Evolutionary conservation across 306 rosid species (phyloP).

Genomic region (Dryas octopetala): DNA sequence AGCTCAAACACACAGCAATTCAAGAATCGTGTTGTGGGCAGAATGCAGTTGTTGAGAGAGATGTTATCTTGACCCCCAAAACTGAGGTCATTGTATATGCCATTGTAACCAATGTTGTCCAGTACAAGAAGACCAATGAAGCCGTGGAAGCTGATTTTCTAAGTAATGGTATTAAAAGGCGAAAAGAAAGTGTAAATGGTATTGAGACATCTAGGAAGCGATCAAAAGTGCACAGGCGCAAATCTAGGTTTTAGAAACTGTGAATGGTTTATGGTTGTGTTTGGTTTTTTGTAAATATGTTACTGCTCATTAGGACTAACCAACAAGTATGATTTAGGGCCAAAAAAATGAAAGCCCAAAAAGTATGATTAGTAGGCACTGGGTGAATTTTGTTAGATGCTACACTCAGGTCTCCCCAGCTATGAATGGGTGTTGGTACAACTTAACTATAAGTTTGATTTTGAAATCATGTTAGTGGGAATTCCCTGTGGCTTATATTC

Average conservation of each 20-base stretch:
- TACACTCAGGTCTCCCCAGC: constrained; percentile 50
- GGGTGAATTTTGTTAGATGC: constrained; percentile 93
- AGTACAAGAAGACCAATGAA: constrained; percentile 45
- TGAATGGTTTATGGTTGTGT: constrained; percentile 17
- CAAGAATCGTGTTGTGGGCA: constrained; percentile 70
- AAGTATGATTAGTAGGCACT: constrained; percentile 37
- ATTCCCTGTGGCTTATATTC: neutral
- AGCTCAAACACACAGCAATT: constrained; percentile 65
- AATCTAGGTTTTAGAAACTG: constrained; percentile 40
- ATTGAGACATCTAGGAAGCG: constrained; percentile 69
- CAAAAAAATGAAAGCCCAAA: neutral
- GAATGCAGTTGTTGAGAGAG: constrained; percentile 68
- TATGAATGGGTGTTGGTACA: constrained; percentile 3
- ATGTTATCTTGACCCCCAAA: constrained; percentile 44
- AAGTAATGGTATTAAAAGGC: constrained; percentile 54
- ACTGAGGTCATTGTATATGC: constrained; percentile 65
- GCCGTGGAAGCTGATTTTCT: constrained; percentile 41
- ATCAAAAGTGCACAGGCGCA: constrained; percentile 56
- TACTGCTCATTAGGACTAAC: constrained; percentile 28
- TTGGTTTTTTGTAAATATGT: constrained; percentile 43
- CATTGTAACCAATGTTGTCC: constrained; percentile 67
- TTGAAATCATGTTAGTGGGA: neutral
- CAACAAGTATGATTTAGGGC: constrained; percentile 7
- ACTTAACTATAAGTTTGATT: neutral
- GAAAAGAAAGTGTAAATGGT: constrained; percentile 41